These are phyloP conservation scores for Aschersonia sp. DNA, from an alignment of 2,329 filamentous ascomycete species.

Conservation along the genomic window DNA sequence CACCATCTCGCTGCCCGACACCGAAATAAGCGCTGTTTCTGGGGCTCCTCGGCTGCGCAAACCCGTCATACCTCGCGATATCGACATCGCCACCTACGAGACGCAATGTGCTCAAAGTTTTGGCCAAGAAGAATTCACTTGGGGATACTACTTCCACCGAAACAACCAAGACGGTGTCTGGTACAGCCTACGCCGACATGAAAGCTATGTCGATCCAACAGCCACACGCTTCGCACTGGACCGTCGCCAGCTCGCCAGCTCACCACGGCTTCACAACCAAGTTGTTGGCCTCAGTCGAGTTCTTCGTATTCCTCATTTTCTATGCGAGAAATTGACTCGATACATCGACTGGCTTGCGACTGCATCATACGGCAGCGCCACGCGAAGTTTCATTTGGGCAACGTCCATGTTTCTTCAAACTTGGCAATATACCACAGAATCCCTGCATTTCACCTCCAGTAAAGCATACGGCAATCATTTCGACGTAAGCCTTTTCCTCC, in stretches of 20 bases:
- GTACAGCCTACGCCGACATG: slow-evolving; percentile 7
- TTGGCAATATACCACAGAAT: slow-evolving; percentile 13
- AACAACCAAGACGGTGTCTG: slow-evolving; percentile 11
- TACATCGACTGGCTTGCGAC: slow-evolving; percentile 19
- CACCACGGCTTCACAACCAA: slow-evolving; percentile 12
- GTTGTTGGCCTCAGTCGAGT: slow-evolving; percentile 18
- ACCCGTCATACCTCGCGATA: slow-evolving; percentile 2
- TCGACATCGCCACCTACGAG: slow-evolving; percentile 8
- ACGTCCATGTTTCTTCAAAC: slow-evolving; percentile 13
- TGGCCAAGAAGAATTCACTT: slow-evolving; percentile 16
- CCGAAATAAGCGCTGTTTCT: neutral
- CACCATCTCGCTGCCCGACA: neutral
- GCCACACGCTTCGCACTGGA: slow-evolving; percentile 8
- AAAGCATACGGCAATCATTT: slow-evolving; percentile 9
- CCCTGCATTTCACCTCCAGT: too few relatives aligned
- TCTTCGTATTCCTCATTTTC: slow-evolving; percentile 8
- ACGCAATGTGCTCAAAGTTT: slow-evolving; percentile 7
- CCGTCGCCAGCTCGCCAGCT: slow-evolving; percentile 8
- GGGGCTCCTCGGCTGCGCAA: neutral
- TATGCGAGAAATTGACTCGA: slow-evolving; percentile 9
- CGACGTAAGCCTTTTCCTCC: slow-evolving; percentile 12
- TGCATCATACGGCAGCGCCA: slow-evolving; percentile 9
- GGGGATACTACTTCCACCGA: slow-evolving; percentile 21
- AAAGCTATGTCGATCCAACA: neutral
- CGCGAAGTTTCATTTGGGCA: slow-evolving; percentile 15